Evolutionary conservation across 169 alveolate species (phyloP).

Genomic region (Toxoplasma gondii): DNA sequence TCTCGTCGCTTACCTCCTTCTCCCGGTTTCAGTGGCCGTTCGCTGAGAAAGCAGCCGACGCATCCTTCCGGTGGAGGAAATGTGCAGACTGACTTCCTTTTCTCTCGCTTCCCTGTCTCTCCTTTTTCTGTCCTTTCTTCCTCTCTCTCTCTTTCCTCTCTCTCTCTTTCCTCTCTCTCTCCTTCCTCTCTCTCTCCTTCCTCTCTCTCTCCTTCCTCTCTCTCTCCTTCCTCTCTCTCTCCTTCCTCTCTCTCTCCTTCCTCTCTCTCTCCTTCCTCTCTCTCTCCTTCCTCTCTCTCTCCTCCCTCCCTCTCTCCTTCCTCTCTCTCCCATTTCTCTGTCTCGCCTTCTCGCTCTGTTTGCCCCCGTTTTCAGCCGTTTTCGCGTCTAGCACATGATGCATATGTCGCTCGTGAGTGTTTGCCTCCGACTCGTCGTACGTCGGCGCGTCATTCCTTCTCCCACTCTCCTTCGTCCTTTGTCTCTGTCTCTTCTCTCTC

Average conservation of each 20-base stretch:
- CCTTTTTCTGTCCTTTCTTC: not conserved
- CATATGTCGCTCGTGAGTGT: not conserved
- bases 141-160: not conserved
- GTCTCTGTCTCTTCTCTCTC: not conserved
- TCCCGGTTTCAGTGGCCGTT: no score
- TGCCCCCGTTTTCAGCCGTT: not conserved
- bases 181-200: not conserved
- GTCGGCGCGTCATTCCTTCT: not conserved
- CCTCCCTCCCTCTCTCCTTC: not conserved
- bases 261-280: not conserved
- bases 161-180: not conserved
- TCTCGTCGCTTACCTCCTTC: no score
- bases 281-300: not conserved
- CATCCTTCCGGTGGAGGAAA: no score
- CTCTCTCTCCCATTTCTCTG: not conserved
- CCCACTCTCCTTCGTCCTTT: not conserved
- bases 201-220: not conserved
- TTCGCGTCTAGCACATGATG: not conserved
- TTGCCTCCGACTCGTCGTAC: not conserved
- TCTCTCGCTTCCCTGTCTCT: no score
- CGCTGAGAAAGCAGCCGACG: no score
- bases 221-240: not conserved
- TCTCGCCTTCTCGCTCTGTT: not conserved
- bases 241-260: not conserved
- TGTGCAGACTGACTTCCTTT: no score